These are phyloP conservation scores for Tetraselmis chui DNA, from an alignment of 139 green algal genomes.

Conservation along the genomic window DNA sequence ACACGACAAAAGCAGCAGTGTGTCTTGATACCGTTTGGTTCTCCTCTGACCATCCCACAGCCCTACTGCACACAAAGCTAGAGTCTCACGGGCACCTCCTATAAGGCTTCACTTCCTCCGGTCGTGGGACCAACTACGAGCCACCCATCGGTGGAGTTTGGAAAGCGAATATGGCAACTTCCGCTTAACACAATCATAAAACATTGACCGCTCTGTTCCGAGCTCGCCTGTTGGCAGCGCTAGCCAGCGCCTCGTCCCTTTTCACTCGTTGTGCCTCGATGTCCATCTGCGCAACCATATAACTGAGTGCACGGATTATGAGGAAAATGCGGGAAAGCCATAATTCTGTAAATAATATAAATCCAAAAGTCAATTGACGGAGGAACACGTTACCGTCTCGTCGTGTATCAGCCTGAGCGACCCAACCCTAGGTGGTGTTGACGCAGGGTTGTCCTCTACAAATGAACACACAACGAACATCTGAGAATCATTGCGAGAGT, in stretches of 20 bases:
- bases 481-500: not conserved
- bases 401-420: not conserved
- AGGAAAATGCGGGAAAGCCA: not conserved
- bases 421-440: not conserved
- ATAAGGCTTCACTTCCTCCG: too few species aligned
- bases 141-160: too few species aligned
- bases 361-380: not conserved
- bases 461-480: not conserved
- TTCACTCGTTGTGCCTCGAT: not conserved
- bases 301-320: not conserved
- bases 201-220: not conserved
- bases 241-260: not conserved
- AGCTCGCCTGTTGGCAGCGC: not conserved
- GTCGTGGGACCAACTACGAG: too few species aligned
- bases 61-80: too few species aligned
- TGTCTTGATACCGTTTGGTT: too few species aligned
- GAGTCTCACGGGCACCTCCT: too few species aligned
- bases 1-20: too few species aligned
- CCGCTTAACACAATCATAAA: too few species aligned
- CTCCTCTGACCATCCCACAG: too few species aligned
- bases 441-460: not conserved
- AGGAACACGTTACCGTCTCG: not conserved
- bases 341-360: not conserved
- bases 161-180: too few species aligned
- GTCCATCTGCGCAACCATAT: not conserved